Evolutionary conservation across 23 red algal genomes (phyloP), one percentile per base, ranked within the genome.

Genomic region (Cyanidioschyzon merolae): DNA sequence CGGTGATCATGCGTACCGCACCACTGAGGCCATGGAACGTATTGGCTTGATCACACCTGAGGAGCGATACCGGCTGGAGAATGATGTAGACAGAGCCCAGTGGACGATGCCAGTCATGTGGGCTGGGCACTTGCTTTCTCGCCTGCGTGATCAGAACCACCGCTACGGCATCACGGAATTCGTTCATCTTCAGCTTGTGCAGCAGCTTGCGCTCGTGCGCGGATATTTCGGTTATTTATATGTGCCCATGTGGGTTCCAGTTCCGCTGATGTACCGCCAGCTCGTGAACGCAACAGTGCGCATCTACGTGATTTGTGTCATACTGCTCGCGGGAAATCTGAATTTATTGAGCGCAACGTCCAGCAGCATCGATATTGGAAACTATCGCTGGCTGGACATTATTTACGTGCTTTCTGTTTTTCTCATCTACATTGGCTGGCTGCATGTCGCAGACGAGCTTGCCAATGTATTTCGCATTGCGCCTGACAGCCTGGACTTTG

Each of bases 211-310:
- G n/a, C 21, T 71, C 29, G n/a, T 71, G 12, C 63, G 63, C 12
- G 32, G n/a, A 25, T 71, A 71, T 71, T 35, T 71, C 7, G 63
- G 63, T 35, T 25, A 25, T 25, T 12, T 71, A 27, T 71, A 71
- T 35, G 63, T 71, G 29, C 21, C 32, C n/a, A 71, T 32, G 63
- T 32, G 32, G n/a, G 63, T 71, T 71, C 63, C 63, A 27, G 63
- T 71, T 3, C 63, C 63, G 29, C 63, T 71, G 63, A 71, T 71
- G 63, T 71, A 71, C 30, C 63, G 63, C n/a, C 63, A 71, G 63
- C 32, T 71, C n/a, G 63, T 71, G 63, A 71, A 71, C 30, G 63
- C 63, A 27, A 35, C 63, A 7, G 63, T 71, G 63, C 63, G 63
- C 63, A 71, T 71, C 32, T 71, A 71, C 32, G n/a, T 71, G 63